Evolutionary conservation across 2,329 filamentous ascomycete species (phyloP), one percentile per base, ranked within the genome.

Genomic region (Aureobasidium vineae): DNA sequence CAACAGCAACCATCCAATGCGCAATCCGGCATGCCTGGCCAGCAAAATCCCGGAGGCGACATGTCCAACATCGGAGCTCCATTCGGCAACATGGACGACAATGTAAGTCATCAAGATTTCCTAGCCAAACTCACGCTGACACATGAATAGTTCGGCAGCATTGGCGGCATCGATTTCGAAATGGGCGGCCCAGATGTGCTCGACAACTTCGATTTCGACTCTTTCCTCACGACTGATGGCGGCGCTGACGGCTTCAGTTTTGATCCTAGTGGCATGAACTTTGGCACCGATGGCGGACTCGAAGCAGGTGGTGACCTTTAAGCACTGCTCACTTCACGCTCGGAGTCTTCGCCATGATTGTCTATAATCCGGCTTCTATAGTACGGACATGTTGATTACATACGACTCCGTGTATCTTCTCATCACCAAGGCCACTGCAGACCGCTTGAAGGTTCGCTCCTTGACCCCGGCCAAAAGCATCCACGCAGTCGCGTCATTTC

Each of bases 201-300:
- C 80, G 72, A 87, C 79, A 77, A 83, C 83, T 88, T 89, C 74
- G 86, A 89, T 75, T 89, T 89, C 74, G 86, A 88, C 73, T 85
- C 83, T 19, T 89, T 88, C 78, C 78, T 89, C 63, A 86, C 88
- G 71, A 85, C 83, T 33, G 78, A 77, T 47, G 79, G 80, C 45
- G 84, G 84, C 70, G 79, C 72, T 28, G 72, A 70, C 43, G 74
- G 71, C 11, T 76, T 80, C 47, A 70, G 68, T 10, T 77, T 78
- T 66, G 75, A 77, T 65, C 75, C 76, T 56, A 73, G 74, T 66
- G 61, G 61, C 33, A 73, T 75, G 63, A 72, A 71, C 8, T 80
- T 80, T 66, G 73, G 73, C 36, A 72, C 71, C 67, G 73, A 69
- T 26, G 63, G 56, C 31, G 68, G 66, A n/a, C 66, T 71, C 8